Base-by-base conservation (phyloP, 306 rosid species). In the Acacia melanoxylon region DNA sequence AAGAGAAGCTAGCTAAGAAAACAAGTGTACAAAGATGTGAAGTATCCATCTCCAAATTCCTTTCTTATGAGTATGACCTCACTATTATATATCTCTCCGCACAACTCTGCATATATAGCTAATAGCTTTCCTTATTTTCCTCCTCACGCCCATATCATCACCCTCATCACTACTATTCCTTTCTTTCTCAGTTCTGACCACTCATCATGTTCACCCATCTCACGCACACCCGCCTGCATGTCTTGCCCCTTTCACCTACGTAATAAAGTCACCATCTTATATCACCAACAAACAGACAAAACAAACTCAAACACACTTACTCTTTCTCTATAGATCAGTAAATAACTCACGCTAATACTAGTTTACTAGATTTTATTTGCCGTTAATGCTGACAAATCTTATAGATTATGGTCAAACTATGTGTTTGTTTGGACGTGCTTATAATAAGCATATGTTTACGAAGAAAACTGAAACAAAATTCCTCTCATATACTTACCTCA, bases 221-320 rank as follows among this genome's bases (percentile, higher is more conserved):
- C 88, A 82, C 83, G 79, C 89, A 72, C 89, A 76, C 84, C 68
- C 72, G 92, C 95, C 91, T 91, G 91, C 93, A 76, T 87, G 99
- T 89, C 90, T 88, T 91, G 98, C 87, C 93, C 90, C 83, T 93
- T 89, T 93, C 99, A 91, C 77, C 77, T 61, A 48, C 85, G 84
- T 74, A 79, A 84, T 92, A 87, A 87, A 83, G 91, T 69, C 8
- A 20, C 41, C 52, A n/a, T 52, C 61, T 52, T 31, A 17, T 16
- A 8, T 11, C 19, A 0, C 0, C 35, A 4, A 22, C 31, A 58
- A n/a, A 58, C 65, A 61, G 3, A 59, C 66, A 24, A 11, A 62
- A 49, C 58, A 75, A 24, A 75, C 29, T 40, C 86, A 77, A 31
- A 85, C 49, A 63, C 58, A 74, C 56, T 7, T n/a, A 8, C 25